Evolutionary conservation across 768 basidiomycete species (phyloP).

Genomic region (Sporobolomyces phaffii): DNA sequence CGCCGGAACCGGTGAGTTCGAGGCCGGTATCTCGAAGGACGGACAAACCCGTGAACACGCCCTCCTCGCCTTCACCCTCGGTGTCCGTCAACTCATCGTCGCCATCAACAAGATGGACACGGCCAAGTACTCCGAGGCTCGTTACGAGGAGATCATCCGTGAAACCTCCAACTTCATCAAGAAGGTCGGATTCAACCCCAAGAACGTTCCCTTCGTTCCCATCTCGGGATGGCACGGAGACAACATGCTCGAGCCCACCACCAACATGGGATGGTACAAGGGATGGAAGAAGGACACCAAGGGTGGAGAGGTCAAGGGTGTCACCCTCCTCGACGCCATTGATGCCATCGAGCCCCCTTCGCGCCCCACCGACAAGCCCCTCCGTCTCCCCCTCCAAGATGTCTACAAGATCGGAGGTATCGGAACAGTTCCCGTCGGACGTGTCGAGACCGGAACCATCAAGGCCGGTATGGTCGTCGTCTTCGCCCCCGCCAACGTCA

Average conservation of each 20-base stretch:
- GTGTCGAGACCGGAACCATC: conserved; percentile 99
- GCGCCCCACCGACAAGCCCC: conserved; percentile 98
- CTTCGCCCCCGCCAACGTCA: conserved; percentile 95
- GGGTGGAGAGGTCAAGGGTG: conserved; percentile 86
- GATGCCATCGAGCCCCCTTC: conserved; percentile 97
- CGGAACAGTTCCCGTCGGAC: conserved; percentile 99
- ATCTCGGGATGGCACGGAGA: conserved; percentile 99
- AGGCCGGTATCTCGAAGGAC: conserved; percentile 99
- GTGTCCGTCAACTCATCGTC: conserved; percentile 99
- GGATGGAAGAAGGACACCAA: conserved; percentile 98
- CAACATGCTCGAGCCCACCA: conserved; percentile 99
- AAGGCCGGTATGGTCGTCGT: conserved; percentile 98
- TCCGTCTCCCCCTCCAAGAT: conserved; percentile 88
- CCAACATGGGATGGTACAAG: conserved; percentile 99
- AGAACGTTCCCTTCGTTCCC: conserved; percentile 94
- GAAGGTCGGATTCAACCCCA: conserved; percentile 97
- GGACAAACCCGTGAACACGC: conserved; percentile 99
- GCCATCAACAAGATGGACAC: conserved; percentile 99
- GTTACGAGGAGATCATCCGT: conserved; percentile 73
- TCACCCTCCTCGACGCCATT: conserved; percentile 98
- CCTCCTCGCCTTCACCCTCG: conserved; percentile 90
- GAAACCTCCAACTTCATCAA: conserved; percentile 50
- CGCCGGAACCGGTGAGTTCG: conserved; percentile 98
- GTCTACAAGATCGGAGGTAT: conserved; percentile 99
- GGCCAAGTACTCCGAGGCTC: conserved; percentile 92